Base-by-base conservation (phyloP, 148 eudicot genomes). In the Silene conica region DNA sequence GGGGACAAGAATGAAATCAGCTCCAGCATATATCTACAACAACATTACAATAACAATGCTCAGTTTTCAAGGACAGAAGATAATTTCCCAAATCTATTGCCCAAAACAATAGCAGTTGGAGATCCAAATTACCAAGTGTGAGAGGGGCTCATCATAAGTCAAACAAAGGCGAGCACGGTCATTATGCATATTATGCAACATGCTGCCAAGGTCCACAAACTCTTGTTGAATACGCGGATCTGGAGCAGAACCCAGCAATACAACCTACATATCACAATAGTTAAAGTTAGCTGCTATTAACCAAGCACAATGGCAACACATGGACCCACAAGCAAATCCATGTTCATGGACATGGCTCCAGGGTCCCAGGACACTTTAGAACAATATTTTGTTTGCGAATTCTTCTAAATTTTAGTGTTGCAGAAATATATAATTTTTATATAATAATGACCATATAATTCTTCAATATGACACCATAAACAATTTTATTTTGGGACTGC, bases 61-160 rank as follows among this genome's bases (percentile, higher is more conserved):
- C 19, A 72, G 61, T 66, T 26, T 62, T 45, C 4, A 16, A 34
- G 71, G 19, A 43, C 50, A 18, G 12, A 31, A 60, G 45, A 75
- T 15, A 11, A 1, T 63, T 43, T 23, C 16, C 61, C 14, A 25
- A 45, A 75, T 57, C 50, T 58, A 56, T 21, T 55, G 63, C 22
- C 22, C 66, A 41, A 9, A 23, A 48, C 31, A 25, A 69, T 20
- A 20, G 57, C 8, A 60, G 11, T 46, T 28, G 41, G 73, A 50
- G 62, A 38, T 54, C 64, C 26, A 73, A 18, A 50, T 64, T 89
- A 95, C 98, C 98, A 95, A 82, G 87, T 95, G 98, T 34, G 98
- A 95, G 77, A 95, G 93, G 77, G 97, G 98, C 79, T 95, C 98
- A 61, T 95, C 97, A 77, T 95, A 95, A 80, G 90, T 87, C 86